Evolutionary conservation across 352 stramenopile genomes (phyloP).

Genomic region (Phytophthora kernoviae): DNA sequence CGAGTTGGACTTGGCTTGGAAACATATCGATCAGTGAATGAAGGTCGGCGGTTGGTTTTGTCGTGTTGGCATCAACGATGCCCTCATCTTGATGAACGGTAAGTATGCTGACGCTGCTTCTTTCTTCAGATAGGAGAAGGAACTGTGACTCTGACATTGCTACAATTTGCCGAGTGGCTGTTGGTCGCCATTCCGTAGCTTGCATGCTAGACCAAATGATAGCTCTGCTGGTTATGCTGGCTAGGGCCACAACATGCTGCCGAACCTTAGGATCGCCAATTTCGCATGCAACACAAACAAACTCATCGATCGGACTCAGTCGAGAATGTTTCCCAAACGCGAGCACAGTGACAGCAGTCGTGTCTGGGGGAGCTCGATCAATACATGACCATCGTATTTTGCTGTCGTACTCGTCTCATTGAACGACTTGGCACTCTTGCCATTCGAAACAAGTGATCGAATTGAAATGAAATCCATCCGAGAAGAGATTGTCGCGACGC

Average conservation of each 20-base stretch:
- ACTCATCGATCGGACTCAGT: neutral
- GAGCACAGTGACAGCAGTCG: constrained; percentile 17
- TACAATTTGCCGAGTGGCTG: constrained; percentile 20
- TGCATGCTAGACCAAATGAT: constrained; percentile 33
- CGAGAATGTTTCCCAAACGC: constrained; percentile 18
- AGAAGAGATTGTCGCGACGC: constrained; percentile 31
- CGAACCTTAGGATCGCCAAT: constrained; percentile 4
- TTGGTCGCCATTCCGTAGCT: constrained; percentile 4
- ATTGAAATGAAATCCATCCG: constrained; percentile 26
- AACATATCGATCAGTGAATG: constrained; percentile 26
- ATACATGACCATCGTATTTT: neutral
- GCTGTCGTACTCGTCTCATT: neutral
- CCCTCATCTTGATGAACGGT: constrained; percentile 8
- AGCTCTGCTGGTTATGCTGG: constrained; percentile 6
- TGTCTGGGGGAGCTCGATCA: constrained; percentile 17
- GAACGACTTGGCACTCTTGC: neutral
- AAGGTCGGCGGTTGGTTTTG: constrained; percentile 5
- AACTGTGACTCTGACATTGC: constrained; percentile 23
- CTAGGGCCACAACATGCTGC: constrained; percentile 14
- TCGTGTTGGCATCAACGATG: too few species aligned
- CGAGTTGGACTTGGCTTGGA: constrained; percentile 26
- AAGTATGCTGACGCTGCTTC: constrained; percentile 15
- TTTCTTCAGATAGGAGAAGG: constrained; percentile 26
- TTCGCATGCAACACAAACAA: constrained; percentile 37
- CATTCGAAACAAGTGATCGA: constrained; percentile 7